A percentile compares a stretch with the other conserved stretches of the same genome.
Conservation (phyloP, 345 rosid genomes). For the Reutealis trisperma region DNA sequence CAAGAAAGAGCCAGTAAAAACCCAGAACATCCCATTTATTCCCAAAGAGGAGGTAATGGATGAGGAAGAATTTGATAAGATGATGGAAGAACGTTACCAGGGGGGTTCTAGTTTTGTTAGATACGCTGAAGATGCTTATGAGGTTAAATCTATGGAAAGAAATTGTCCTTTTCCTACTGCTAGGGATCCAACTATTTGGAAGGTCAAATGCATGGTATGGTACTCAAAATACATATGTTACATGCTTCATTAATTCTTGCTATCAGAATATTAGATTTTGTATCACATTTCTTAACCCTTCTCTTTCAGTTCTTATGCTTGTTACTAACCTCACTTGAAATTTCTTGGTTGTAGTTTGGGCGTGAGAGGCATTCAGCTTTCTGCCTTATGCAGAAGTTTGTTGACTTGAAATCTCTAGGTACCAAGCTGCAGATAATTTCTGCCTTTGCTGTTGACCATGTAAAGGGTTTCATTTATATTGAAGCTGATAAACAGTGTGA, state of each 20-base stretch:
- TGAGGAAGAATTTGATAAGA: conserved; percentile 78
- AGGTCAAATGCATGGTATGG: conserved; percentile 87
- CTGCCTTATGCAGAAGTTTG: conserved; percentile 94
- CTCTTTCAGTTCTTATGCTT: background rate
- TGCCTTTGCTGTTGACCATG: conserved; percentile 70
- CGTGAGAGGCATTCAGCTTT: conserved; percentile 77
- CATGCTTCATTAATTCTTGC: background rate
- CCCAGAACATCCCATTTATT: conserved; percentile 40
- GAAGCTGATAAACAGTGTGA: conserved; percentile 78
- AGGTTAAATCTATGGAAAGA: conserved; percentile 55
- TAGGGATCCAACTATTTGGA: conserved; percentile 77
- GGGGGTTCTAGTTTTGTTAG: conserved; percentile 48
- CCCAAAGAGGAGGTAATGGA: conserved; percentile 81
- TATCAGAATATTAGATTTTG: conserved; percentile 5
- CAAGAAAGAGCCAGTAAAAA: conserved; percentile 45
- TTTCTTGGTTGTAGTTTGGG: conserved; percentile 58
- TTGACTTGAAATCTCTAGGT: conserved; percentile 66
- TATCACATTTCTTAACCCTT: background rate
- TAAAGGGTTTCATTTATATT: conserved; percentile 73
- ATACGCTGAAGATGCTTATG: conserved; percentile 61
- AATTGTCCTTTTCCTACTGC: conserved; percentile 47
- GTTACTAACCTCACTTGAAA: conserved; percentile 9
- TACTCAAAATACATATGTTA: background rate
- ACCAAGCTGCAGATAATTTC: conserved; percentile 63
- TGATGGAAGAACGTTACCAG: conserved; percentile 82